Base-by-base conservation (phyloP, 768 basidiomycete genomes). In the Leccinum variicolor region DNA sequence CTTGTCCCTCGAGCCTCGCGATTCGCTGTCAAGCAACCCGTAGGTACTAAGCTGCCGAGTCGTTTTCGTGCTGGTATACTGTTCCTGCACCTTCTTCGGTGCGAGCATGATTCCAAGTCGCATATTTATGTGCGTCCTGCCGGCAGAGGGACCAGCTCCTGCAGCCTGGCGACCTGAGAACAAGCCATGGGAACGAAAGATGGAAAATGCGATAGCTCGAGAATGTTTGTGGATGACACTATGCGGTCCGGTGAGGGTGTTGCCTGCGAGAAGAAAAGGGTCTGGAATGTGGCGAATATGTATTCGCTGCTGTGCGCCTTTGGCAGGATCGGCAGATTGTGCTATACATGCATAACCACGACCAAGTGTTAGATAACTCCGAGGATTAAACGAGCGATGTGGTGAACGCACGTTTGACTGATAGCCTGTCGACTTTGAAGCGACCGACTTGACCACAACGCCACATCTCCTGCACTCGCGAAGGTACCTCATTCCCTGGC, bases 221-320 rank as follows among this genome's bases (percentile, higher is more conserved):
- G 91, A 90, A 67, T 93, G 91, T 62, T 89, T 90, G 72, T 93
- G 92, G 31, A 93, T 83, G 54, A 87, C 84, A 33, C 83, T 79
- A 23, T 77, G 75, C 0, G 90, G 89, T 1, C 88, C 86, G 33
- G 78, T 79, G 31, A 71, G 73, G 6, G 69, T 73, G 34, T 76
- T 77, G 5, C 67, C 73, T 31, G 69, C 70, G n/a, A 74, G 70
- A 19, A 47, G 25, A 58, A 75, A 81, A 0, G 79, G 78, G 60
- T 81, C 84, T 25, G 78, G 75, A 54, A 84, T 76, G 56, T 83
- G 84, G 8, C 77, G 77, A 45, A 89, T 75, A 52, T 83, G 82
- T 23, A 92, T 74, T 21, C 90, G 85, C 61, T 90, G 88, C 57
- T 88, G 87, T 9, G 80, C 79, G 14, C 80, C 81, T 69, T 87